phyloP scores from a whole-genome alignment of 805 yeast genomes.

The Blastobotrys terrestris region DNA sequence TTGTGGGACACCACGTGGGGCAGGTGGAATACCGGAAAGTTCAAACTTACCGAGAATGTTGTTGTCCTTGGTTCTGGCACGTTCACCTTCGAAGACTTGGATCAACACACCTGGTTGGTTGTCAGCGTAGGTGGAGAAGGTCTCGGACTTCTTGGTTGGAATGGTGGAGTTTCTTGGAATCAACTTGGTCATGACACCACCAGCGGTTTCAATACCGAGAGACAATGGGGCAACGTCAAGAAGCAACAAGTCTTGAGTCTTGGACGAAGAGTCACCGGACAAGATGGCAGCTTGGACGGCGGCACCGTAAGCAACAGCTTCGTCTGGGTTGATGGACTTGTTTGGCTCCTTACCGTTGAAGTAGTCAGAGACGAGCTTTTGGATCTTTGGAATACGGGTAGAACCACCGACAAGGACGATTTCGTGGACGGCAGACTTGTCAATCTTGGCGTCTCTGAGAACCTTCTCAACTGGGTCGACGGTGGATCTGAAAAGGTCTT shows the following conservation, averaged over 20 bases:
- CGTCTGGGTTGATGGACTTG: conserved; percentile 96
- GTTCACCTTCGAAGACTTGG: conserved; percentile 98
- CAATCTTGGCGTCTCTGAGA: conserved; percentile 81
- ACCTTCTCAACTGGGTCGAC: conserved; percentile 94
- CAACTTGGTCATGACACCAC: conserved; percentile 98
- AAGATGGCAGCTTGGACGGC: conserved; percentile 97
- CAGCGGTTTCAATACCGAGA: conserved; percentile 97
- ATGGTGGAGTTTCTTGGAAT: conserved; percentile 98
- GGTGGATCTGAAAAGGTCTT: conserved; percentile 88
- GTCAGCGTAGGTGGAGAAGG: conserved; percentile 94
- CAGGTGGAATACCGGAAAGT: conserved; percentile 94
- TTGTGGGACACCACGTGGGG: conserved; percentile 98
- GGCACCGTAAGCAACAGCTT: conserved; percentile 99
- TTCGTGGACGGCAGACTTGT: conserved; percentile 85
- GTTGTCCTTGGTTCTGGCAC: conserved; percentile 93
- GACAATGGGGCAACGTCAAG: conserved; percentile 98
- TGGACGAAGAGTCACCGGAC: conserved; percentile 92
- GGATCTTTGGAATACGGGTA: conserved; percentile 96
- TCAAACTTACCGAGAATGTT: conserved; percentile 96
- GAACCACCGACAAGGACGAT: conserved; percentile 97
- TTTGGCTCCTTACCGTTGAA: conserved; percentile 97
- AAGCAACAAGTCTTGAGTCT: conserved; percentile 90
- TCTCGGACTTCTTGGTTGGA: conserved; percentile 96
- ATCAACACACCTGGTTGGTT: conserved; percentile 98
- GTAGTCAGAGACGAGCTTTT: conserved; percentile 91